Percentiles rank a stretch among this genome's conserved stretches.
Conservation (phyloP, 495 filamentous ascomycete species). For the Letharia columbiana region DNA sequence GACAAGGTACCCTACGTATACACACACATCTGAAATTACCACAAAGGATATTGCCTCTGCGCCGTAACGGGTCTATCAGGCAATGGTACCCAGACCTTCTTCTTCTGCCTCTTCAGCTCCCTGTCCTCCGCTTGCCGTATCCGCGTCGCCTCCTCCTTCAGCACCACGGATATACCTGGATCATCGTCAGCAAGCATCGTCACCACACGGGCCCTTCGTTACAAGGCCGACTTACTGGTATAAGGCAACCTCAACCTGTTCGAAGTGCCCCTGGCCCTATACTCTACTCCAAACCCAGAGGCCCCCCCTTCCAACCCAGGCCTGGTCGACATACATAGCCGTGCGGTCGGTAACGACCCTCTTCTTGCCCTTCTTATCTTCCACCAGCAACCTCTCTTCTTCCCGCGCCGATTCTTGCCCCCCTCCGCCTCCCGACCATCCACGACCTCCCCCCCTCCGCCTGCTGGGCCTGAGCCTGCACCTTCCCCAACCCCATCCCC, state of each 20-base stretch:
- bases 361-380: slow-evolving; percentile 48
- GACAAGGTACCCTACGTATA: neutral
- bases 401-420: slow-evolving; percentile 26
- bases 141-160: slow-evolving; percentile 89
- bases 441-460: slow-evolving; percentile 36
- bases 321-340: slow-evolving; percentile 75
- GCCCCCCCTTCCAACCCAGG: slow-evolving; percentile 82
- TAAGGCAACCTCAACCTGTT: slow-evolving; percentile 54
- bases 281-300: slow-evolving; percentile 46
- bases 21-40: slow-evolving; percentile 44
- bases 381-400: slow-evolving; percentile 33
- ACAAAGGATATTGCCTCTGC: slow-evolving; percentile 82
- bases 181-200: neutral
- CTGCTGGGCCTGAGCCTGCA: slow-evolving; percentile 15
- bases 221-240: slow-evolving; percentile 51
- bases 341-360: slow-evolving; percentile 59
- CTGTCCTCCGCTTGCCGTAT: slow-evolving; percentile 70
- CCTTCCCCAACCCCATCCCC: slow-evolving; percentile 73
- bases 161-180: slow-evolving; percentile 64
- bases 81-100: slow-evolving; percentile 74
- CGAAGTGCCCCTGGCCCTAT: slow-evolving; percentile 60
- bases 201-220: neutral
- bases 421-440: slow-evolving; percentile 44
- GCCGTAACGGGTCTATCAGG: slow-evolving; percentile 68
- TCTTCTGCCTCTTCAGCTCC: slow-evolving; percentile 56